Evolutionary conservation across 495 filamentous ascomycete species (phyloP).

Genomic region (Geoglossum glabrum): DNA sequence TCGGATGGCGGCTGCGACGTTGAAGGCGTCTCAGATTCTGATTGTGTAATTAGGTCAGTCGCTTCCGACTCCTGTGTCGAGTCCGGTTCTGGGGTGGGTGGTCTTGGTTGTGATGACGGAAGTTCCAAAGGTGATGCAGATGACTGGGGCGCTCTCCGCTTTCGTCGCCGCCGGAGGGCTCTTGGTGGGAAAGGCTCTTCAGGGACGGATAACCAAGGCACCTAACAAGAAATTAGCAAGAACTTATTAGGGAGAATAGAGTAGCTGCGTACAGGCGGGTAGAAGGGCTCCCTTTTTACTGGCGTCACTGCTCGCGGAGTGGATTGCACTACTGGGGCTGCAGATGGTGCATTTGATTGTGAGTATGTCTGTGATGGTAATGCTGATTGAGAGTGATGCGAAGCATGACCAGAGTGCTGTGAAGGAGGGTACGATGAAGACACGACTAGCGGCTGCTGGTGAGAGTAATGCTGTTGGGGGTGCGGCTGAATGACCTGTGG

Average conservation of each 20-base stretch:
- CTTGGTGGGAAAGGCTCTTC: slow-evolving; percentile 42
- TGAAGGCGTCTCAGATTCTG: slow-evolving; percentile 44
- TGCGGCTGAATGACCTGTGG: slow-evolving; percentile 8
- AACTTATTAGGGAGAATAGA: background rate
- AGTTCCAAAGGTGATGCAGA: slow-evolving; percentile 25
- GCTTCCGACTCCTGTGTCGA: background rate
- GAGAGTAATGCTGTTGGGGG: slow-evolving; percentile 18
- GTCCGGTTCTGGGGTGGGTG: background rate
- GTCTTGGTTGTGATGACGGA: slow-evolving; percentile 23
- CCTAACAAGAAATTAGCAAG: slow-evolving; percentile 17
- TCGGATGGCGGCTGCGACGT: slow-evolving; percentile 49
- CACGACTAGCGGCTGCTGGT: slow-evolving; percentile 27
- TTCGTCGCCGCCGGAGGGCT: slow-evolving; percentile 23
- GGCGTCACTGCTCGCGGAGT: background rate
- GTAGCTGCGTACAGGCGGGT: background rate
- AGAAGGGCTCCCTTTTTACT: background rate
- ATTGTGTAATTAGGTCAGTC: slow-evolving; percentile 10
- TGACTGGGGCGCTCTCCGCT: slow-evolving; percentile 19
- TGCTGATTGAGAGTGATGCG: slow-evolving; percentile 6
- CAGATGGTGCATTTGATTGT: background rate
- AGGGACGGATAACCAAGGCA: slow-evolving; percentile 69
- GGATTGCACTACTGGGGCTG: background rate
- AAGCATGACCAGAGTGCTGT: slow-evolving; percentile 23
- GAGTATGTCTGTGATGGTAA: background rate
- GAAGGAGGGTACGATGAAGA: slow-evolving; percentile 25